Evolutionary conservation across 768 basidiomycete species (phyloP), one percentile per base, ranked within the genome.

Genomic region (Russula sp.): DNA sequence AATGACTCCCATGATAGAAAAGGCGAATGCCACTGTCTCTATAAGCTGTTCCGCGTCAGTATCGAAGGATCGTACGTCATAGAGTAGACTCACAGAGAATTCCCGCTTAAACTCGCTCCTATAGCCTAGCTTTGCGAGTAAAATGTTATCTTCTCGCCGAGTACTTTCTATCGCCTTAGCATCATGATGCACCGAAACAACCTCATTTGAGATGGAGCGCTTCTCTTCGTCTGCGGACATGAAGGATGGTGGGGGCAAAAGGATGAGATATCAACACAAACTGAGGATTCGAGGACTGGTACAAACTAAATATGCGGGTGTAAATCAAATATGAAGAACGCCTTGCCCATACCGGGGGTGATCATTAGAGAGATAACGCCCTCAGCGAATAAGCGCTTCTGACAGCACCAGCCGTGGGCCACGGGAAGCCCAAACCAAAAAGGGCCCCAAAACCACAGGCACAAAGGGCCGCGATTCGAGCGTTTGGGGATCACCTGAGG

Each of bases 1-100:
- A 34, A 88, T 72, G 35, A 89, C 82, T 4, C 85, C 87, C 87
- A 87, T 87, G 65, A 83, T 86, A 10, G 82, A 83, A 70, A 88
- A 81, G 0, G 84, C 77, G 67, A 88, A 87, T 0, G 83, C 82
- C 22, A 85, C 73, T 1, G 84, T 85, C 73, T 87, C 84, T 11
- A 85, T 56, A 42, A 83, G 75, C 81, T 84, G 59, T 20, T 34
- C 32, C 25, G 29, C 36, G 9, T 54, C 32, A 47, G 45, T 39
- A 42, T 18, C 39, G 5, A 54, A 8, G 29, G 38, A 36, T 20
- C 20, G 36, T 20, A 25, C n/a, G 11, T 35, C 41, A 18, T 13
- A 46, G 50, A 52, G 39, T 18, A 60, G 11, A 54, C 80, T 66
- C 67, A 86, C 86, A 66, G 86, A 83, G 69, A 89, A 88, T 71